Conservation (phyloP, 331 rosid species). For the Prunus yedoensis region DNA sequence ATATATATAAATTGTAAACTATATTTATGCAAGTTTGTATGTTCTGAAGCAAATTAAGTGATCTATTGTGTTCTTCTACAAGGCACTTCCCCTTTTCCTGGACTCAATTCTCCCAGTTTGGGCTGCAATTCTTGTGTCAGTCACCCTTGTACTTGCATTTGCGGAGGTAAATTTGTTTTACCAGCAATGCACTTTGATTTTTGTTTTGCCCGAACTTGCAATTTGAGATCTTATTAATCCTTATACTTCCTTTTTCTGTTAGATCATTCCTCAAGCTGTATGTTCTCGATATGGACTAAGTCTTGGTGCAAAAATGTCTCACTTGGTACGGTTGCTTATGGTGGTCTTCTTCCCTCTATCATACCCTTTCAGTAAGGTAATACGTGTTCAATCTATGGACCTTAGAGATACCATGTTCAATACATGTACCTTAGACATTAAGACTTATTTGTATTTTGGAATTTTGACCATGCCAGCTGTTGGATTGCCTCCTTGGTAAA, state of each 20-base stretch:
- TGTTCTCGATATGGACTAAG: slow-evolving; percentile 60
- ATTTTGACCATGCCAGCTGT: slow-evolving; percentile 34
- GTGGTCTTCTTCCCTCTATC: slow-evolving; percentile 62
- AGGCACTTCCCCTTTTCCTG: slow-evolving; percentile 50
- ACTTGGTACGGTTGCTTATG: slow-evolving; percentile 50
- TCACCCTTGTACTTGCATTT: slow-evolving; percentile 48
- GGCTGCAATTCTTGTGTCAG: slow-evolving; percentile 60
- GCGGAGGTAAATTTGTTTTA: slow-evolving; percentile 51
- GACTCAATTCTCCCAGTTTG: slow-evolving; percentile 51
- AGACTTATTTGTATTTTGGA: background rate
- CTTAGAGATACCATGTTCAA: too few species aligned
- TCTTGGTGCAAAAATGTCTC: slow-evolving; percentile 59
- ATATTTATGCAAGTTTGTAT: background rate
- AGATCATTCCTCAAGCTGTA: slow-evolving; percentile 86
- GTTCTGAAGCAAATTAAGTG: background rate
- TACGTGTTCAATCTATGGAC: background rate
- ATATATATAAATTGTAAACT: background rate
- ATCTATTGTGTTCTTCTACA: background rate
- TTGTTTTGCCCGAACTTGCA: background rate
- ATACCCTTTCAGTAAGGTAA: slow-evolving; percentile 70
- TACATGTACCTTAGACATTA: background rate
- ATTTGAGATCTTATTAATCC: background rate
- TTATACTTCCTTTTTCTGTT: background rate
- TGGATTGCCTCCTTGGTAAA: slow-evolving; percentile 66
- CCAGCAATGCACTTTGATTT: background rate